Evolutionary conservation across 1,284 basidiomycete genomes (phyloP).

Genomic region (Rhizopogon hawkerae): DNA sequence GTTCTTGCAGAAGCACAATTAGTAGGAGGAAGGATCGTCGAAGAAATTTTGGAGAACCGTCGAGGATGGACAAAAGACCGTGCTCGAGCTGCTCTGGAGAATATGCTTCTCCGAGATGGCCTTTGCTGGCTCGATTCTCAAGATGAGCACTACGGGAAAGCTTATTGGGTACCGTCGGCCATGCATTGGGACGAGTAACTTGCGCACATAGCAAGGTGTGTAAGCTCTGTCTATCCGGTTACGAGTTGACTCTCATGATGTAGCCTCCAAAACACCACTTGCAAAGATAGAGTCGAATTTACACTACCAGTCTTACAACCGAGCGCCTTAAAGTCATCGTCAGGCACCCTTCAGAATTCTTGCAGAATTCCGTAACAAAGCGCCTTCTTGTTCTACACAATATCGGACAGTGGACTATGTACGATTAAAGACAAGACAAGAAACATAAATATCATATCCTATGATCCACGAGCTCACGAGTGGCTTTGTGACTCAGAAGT

Average conservation of each 20-base stretch:
- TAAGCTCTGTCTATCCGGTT: neutral
- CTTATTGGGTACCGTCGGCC: slow-evolving; percentile 79
- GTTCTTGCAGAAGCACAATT: slow-evolving; percentile 69
- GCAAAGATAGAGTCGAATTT: neutral
- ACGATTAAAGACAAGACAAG: too few relatives aligned
- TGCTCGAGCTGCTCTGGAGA: slow-evolving; percentile 72
- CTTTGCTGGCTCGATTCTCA: slow-evolving; percentile 94
- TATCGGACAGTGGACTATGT: too few relatives aligned
- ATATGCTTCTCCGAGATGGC: slow-evolving; percentile 85
- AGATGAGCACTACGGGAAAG: slow-evolving; percentile 50
- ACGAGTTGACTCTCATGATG: neutral
- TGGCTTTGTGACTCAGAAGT: too few relatives aligned
- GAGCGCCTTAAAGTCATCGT: neutral
- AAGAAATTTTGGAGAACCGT: slow-evolving; percentile 45
- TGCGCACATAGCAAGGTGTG: neutral
- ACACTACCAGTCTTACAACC: too few relatives aligned
- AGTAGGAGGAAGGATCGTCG: slow-evolving; percentile 56
- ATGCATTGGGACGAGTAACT: slow-evolving; percentile 68
- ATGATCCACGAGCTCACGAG: too few relatives aligned
- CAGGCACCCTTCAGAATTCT: too few relatives aligned
- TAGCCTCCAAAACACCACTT: neutral
- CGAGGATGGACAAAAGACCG: slow-evolving; percentile 77
- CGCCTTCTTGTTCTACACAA: too few relatives aligned
- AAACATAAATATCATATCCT: too few relatives aligned
- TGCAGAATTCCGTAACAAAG: too few relatives aligned